phyloP scores from a whole-genome alignment of 1,284 basidiomycete species.

The Neotropicomus parvogracilis region DNA sequence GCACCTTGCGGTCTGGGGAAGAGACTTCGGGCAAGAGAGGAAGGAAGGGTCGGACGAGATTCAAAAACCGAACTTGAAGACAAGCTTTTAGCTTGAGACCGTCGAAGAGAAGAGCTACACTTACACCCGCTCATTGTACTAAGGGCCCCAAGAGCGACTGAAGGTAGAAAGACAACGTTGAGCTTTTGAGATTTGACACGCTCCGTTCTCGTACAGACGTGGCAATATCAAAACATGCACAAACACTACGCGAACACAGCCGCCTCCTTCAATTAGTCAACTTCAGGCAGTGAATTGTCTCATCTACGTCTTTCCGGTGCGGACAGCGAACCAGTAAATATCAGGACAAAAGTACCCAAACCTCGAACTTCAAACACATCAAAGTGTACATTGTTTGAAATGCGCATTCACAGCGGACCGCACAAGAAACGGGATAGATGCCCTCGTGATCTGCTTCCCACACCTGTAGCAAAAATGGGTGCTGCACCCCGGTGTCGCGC shows the following conservation, averaged over 20 bases:
- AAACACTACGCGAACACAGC: constrained; percentile 25
- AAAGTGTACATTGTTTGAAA: constrained; percentile 36
- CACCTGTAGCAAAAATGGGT: constrained; percentile 63
- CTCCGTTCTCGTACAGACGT: constrained; percentile 26
- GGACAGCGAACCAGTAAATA: too few relatives aligned
- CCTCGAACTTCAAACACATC: neutral
- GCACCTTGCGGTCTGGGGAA: constrained; percentile 91
- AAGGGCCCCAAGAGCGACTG: constrained; percentile 14
- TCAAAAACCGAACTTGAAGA: constrained; percentile 77
- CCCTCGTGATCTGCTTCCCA: constrained; percentile 48
- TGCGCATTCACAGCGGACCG: constrained; percentile 42
- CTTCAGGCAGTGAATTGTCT: too few relatives aligned
- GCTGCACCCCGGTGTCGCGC: constrained; percentile 55
- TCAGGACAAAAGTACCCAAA: neutral
- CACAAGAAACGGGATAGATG: constrained; percentile 42
- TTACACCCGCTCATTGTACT: constrained; percentile 39
- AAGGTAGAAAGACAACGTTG: constrained; percentile 20
- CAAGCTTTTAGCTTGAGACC: constrained; percentile 25
- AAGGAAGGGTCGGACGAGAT: constrained; percentile 94
- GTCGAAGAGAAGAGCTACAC: constrained; percentile 14
- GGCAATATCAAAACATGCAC: constrained; percentile 31
- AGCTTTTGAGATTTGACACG: constrained; percentile 19
- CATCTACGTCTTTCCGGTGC: too few relatives aligned
- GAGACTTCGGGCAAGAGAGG: constrained; percentile 93
- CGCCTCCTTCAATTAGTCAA: constrained; percentile 12